A percentile compares a stretch with the other conserved stretches of the same genome.
Conservation (phyloP, 805 yeast genomes). For the Scheffersomyces ergatensis region DNA sequence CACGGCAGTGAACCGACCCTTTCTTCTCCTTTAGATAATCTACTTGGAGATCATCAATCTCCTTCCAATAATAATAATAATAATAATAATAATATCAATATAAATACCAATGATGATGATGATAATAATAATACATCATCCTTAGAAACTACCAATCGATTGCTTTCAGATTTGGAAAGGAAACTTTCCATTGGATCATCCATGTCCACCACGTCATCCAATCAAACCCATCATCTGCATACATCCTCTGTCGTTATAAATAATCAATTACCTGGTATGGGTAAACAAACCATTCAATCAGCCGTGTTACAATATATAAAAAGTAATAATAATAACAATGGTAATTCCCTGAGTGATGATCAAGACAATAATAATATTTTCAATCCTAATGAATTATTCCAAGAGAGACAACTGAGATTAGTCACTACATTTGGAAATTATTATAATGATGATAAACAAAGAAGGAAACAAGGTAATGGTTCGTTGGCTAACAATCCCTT, state of each 20-base stretch:
- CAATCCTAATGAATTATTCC: constrained; percentile 34
- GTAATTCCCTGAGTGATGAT: not conserved
- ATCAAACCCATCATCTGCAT: constrained; percentile 8
- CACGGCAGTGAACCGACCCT: not conserved
- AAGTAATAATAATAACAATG: constrained; percentile 5
- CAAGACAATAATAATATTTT: constrained; percentile 6
- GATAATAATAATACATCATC: constrained; percentile 6
- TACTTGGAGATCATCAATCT: not conserved
- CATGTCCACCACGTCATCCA: constrained; percentile 18
- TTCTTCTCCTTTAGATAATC: not conserved
- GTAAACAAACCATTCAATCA: constrained; percentile 23
- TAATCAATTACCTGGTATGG: constrained; percentile 3
- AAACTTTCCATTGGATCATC: constrained; percentile 28
- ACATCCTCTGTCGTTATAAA: constrained; percentile 11
- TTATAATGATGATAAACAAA: constrained; percentile 17
- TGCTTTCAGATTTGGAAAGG: constrained; percentile 31
- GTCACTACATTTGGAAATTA: constrained; percentile 27
- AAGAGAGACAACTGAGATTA: constrained; percentile 32
- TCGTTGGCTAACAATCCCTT: not conserved
- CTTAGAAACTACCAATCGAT: constrained; percentile 24
- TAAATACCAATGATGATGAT: not conserved
- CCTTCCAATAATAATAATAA: not conserved
- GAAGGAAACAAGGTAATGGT: not conserved
- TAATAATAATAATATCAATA: not conserved
- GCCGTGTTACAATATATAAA: constrained; percentile 34